phyloP scores from a whole-genome alignment of 2,329 filamentous ascomycete genomes.

The Botrytis paeoniae region DNA sequence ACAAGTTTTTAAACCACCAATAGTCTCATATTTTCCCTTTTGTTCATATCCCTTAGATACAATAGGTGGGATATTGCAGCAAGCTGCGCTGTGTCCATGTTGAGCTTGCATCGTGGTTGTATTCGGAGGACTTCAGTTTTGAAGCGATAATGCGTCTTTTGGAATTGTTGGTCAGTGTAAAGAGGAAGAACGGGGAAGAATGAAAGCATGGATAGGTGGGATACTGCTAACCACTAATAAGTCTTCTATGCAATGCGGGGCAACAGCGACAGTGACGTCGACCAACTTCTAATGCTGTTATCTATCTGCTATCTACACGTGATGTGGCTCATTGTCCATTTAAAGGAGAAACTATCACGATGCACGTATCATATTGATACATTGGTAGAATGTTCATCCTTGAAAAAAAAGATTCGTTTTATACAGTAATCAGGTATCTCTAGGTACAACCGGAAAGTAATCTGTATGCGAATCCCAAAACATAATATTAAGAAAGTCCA shows the following conservation, averaged over 20 bases:
- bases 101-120: constrained; percentile 22
- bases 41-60: constrained; percentile 52
- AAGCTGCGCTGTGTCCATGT: constrained; percentile 52
- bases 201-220: background rate
- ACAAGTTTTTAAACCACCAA: constrained; percentile 56
- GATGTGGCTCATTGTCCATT: background rate
- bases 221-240: background rate
- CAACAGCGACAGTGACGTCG: constrained; percentile 14
- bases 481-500: background rate
- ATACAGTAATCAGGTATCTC: background rate
- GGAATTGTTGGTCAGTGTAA: background rate
- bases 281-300: background rate
- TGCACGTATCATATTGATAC: background rate
- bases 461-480: constrained; percentile 8
- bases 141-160: background rate
- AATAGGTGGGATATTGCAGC: constrained; percentile 58
- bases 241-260: background rate
- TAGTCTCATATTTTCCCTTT: constrained; percentile 55
- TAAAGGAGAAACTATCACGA: background rate
- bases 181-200: background rate
- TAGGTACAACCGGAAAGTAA: background rate
- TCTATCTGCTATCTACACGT: constrained; percentile 10
- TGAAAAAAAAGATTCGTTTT: background rate
- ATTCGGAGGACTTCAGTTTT: background rate
- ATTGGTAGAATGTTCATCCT: background rate